Evolutionary conservation across 2,329 filamentous ascomycete genomes (phyloP), one percentile per base, ranked within the genome.

Genomic region (Paracamarosporium sp.): DNA sequence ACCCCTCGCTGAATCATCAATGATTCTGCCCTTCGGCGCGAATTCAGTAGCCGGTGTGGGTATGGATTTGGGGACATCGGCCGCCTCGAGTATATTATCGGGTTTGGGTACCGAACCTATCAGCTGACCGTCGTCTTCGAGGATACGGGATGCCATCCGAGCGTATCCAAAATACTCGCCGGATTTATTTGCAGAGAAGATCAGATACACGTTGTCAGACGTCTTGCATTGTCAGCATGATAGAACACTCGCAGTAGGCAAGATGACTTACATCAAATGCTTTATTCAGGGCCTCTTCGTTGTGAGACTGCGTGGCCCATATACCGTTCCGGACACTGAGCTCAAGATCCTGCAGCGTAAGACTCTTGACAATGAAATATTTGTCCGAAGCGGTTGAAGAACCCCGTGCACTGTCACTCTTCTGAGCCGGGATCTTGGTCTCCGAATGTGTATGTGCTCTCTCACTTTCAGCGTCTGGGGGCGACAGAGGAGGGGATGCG

Each of bases 121-220:
- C 7, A 75, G 38, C 12, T 65, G 60, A 28, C 66, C 64, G 5
- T 89, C 87, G 64, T 96, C 90, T 53, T 93, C 86, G 65, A 90
- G 88, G 68, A 97, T 96, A 4, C 88, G 82, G 22, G 94, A 97
- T 9, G 83, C 81, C 94, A 98, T 98, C 35, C 90, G 88, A 20
- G 93, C 94, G 71, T 96, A 97, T 20, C 94, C 94, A 78, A 95
- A 97, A 72, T 97, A 98, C 76, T 97, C 94, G 12, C 94, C 94
- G 0, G 94, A 97, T 71, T 97, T 97, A 77, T 98, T 98, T 12
- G 94, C 94, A 1, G 94, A 98, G 75, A 98, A 98, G 13, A 98
- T 87, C 28, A 98, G 82, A 70, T 93, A 97, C 1, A 98, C 93
- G 68, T 90, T 91, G 52, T 96, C 91, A 13, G 88, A 86, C 9